These are phyloP conservation scores for Aspergillus homomorphus DNA, from an alignment of 495 filamentous ascomycete species.

Conservation along the genomic window DNA sequence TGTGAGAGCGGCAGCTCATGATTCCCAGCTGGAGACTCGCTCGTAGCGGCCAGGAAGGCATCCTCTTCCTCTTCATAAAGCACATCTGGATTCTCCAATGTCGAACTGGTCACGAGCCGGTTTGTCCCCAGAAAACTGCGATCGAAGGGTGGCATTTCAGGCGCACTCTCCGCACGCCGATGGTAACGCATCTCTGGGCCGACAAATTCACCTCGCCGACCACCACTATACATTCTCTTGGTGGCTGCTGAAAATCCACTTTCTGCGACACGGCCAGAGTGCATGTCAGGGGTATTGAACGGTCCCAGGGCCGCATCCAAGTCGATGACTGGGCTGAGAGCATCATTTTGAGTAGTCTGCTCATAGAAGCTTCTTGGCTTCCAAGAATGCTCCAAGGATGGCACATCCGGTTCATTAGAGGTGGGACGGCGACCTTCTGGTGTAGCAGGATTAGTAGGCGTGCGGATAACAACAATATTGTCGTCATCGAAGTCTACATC, in stretches of 20 bases:
- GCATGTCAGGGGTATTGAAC: constrained; percentile 73
- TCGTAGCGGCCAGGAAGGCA: constrained; percentile 47
- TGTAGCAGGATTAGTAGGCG: constrained; percentile 37
- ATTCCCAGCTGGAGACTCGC: constrained; percentile 30
- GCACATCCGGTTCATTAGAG: constrained; percentile 25
- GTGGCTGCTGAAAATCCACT: constrained; percentile 59
- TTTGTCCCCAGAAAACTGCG: constrained; percentile 59
- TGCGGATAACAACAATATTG: constrained; percentile 48
- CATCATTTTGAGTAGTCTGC: constrained; percentile 51
- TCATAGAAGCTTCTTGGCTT: constrained; percentile 49
- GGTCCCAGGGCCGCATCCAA: constrained; percentile 93
- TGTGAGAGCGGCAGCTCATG: constrained; percentile 10
- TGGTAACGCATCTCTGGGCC: constrained; percentile 88
- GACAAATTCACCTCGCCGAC: constrained; percentile 63
- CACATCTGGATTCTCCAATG: constrained; percentile 75
- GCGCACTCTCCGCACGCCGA: constrained; percentile 87
- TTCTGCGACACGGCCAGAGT: constrained; percentile 42
- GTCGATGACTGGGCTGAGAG: constrained; percentile 79
- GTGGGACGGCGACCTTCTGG: constrained; percentile 25
- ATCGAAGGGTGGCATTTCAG: constrained; percentile 82
- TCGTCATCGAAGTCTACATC: constrained; percentile 56
- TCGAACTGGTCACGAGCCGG: constrained; percentile 62
- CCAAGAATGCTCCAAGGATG: constrained; percentile 41
- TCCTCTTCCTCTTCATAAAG: constrained; percentile 97
- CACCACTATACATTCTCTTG: constrained; percentile 86